phyloP scores from a whole-genome alignment of 768 basidiomycete species.

The Tricholoma sp. region DNA sequence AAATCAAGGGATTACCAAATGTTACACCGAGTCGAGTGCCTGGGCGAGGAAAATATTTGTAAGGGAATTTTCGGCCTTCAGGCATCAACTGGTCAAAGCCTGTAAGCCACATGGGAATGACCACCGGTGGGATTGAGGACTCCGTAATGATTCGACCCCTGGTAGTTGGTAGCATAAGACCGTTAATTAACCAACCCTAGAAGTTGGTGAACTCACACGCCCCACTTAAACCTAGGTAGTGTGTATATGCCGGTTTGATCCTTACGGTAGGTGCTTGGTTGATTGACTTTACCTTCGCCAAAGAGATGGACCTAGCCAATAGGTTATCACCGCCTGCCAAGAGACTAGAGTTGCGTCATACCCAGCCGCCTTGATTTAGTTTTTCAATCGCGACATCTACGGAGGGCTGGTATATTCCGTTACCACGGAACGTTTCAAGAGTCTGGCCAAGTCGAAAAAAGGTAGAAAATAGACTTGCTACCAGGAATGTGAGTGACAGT shows the following conservation, averaged over 20 bases:
- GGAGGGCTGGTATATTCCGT: slow-evolving; percentile 83
- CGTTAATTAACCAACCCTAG: neutral
- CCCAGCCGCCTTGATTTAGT: slow-evolving; percentile 83
- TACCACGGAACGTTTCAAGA: slow-evolving; percentile 88
- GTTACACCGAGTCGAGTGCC: slow-evolving; percentile 67
- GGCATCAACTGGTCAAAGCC: slow-evolving; percentile 89
- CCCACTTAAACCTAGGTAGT: slow-evolving; percentile 90
- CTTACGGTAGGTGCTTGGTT: slow-evolving; percentile 47
- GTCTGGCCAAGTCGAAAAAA: slow-evolving; percentile 92
- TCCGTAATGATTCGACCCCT: slow-evolving; percentile 82
- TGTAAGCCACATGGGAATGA: slow-evolving; percentile 93
- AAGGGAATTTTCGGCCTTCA: slow-evolving; percentile 72
- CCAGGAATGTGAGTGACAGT: slow-evolving; percentile 8
- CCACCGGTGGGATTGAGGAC: slow-evolving; percentile 52
- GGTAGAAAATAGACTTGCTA: slow-evolving; percentile 67
- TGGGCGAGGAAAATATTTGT: slow-evolving; percentile 62
- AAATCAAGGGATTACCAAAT: slow-evolving; percentile 70
- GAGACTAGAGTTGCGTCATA: slow-evolving; percentile 30
- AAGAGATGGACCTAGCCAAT: slow-evolving; percentile 79
- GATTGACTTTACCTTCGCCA: slow-evolving; percentile 85
- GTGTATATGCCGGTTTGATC: slow-evolving; percentile 36
- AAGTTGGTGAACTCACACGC: slow-evolving; percentile 58
- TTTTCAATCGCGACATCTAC: slow-evolving; percentile 79
- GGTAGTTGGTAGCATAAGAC: slow-evolving; percentile 6
- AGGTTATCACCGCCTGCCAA: neutral